These are phyloP conservation scores for Lachnellula hyalina DNA, from an alignment of 2,329 filamentous ascomycete species.

Conservation along the genomic window DNA sequence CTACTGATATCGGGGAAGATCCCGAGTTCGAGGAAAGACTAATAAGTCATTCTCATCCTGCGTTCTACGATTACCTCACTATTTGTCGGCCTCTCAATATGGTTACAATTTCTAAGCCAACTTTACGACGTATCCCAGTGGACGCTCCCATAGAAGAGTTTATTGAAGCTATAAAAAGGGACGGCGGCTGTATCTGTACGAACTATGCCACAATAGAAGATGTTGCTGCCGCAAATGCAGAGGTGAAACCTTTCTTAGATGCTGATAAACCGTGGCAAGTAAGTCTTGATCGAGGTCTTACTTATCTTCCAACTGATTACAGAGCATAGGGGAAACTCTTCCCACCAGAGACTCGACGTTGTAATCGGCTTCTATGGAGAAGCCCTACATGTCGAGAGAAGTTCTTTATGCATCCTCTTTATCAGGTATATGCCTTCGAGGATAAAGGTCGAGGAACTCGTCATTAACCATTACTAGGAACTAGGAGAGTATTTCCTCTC, in stretches of 20 bases:
- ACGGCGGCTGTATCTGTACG: slow-evolving; percentile 13
- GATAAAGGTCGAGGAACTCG: background rate
- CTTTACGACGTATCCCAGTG: slow-evolving; percentile 7
- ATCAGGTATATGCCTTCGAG: slow-evolving; percentile 9
- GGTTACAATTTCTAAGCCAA: slow-evolving; percentile 8
- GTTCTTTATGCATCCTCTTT: slow-evolving; percentile 20
- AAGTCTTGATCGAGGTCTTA: background rate
- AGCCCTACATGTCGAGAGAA: slow-evolving; percentile 13
- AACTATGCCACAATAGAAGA: slow-evolving; percentile 9
- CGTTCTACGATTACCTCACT: background rate
- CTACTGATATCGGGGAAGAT: background rate
- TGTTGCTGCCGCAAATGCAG: slow-evolving; percentile 9
- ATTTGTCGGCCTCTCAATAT: background rate
- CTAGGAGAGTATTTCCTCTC: slow-evolving; percentile 13
- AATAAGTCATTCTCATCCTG: background rate
- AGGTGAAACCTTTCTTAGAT: slow-evolving; percentile 13
- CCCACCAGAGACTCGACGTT: slow-evolving; percentile 22
- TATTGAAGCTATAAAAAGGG: slow-evolving; percentile 11
- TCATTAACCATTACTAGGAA: background rate
- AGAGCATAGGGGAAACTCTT: slow-evolving; percentile 11
- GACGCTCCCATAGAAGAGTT: slow-evolving; percentile 13
- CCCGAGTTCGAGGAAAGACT: background rate
- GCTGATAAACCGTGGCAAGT: slow-evolving; percentile 15
- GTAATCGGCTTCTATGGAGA: slow-evolving; percentile 21
- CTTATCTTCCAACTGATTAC: background rate